Evolutionary conservation across 768 basidiomycete genomes (phyloP).

Genomic region (Polyporus arcularius): DNA sequence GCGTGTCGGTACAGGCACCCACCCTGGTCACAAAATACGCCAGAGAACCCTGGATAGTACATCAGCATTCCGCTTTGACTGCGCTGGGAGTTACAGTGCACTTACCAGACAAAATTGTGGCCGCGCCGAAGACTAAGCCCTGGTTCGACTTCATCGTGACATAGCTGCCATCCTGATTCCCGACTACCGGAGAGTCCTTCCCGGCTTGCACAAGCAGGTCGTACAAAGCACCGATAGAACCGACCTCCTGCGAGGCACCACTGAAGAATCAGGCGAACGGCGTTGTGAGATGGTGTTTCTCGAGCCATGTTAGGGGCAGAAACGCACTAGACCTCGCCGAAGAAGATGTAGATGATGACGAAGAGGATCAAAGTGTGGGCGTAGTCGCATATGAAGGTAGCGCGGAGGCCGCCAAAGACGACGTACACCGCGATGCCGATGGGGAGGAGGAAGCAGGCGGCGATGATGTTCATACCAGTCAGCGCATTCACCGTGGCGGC

Average conservation of each 20-base stretch:
- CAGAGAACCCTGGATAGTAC: constrained; percentile 43
- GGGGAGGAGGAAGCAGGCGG: constrained; percentile 32
- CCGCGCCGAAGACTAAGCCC: constrained; percentile 30
- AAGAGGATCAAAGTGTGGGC: constrained; percentile 31
- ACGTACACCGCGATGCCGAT: constrained; percentile 34
- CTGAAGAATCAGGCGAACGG: not conserved
- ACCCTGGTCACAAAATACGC: constrained; percentile 55
- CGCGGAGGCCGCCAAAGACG: constrained; percentile 31
- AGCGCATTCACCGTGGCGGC: constrained; percentile 32
- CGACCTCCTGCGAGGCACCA: constrained; percentile 32
- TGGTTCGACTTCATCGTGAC: constrained; percentile 54
- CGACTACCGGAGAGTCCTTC: constrained; percentile 44
- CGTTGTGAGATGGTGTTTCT: constrained; percentile 36
- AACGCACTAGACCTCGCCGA: constrained; percentile 27
- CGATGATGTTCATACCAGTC: constrained; percentile 32
- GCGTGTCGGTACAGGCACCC: not conserved
- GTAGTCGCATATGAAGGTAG: constrained; percentile 33
- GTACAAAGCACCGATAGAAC: constrained; percentile 44
- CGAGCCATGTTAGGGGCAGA: constrained; percentile 30
- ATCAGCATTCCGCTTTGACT: constrained; percentile 22
- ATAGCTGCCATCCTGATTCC: constrained; percentile 54
- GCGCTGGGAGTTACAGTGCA: constrained; percentile 42
- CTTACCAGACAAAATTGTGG: constrained; percentile 26
- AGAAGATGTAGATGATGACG: constrained; percentile 30
- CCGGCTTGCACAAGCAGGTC: constrained; percentile 50